Conservation (phyloP, 2,329 filamentous ascomycete genomes). For the Pseudogymnoascus sp. region DNA sequence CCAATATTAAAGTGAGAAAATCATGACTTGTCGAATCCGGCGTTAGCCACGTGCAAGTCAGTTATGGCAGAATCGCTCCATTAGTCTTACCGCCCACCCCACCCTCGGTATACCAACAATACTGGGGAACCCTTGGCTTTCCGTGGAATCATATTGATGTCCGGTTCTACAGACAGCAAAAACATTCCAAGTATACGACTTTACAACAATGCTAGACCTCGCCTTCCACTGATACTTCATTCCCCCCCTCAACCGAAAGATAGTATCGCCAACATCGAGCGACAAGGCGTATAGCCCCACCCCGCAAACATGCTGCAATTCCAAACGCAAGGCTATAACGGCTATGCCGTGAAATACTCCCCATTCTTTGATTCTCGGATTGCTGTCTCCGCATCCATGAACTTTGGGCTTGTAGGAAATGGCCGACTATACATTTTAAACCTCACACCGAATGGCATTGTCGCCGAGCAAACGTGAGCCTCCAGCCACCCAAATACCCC, state of each 20-base stretch:
- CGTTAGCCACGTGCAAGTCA: background rate
- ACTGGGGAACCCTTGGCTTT: background rate
- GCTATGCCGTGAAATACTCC: slow-evolving; percentile 95
- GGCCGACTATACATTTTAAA: slow-evolving; percentile 79
- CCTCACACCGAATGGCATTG: slow-evolving; percentile 74
- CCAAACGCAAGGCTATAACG: slow-evolving; percentile 87
- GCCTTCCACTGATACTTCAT: background rate
- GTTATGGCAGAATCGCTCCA: background rate
- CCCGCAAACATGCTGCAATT: slow-evolving; percentile 70
- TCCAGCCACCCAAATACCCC: background rate
- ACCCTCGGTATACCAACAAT: slow-evolving; percentile 2
- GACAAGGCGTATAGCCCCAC: background rate
- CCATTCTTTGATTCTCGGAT: slow-evolving; percentile 95
- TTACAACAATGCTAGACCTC: slow-evolving; percentile 3
- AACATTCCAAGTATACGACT: background rate
- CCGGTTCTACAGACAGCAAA: background rate
- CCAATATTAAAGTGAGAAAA: background rate
- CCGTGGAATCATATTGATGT: slow-evolving; percentile 5
- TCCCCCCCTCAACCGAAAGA: background rate
- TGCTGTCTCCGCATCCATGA: slow-evolving; percentile 81
- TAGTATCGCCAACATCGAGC: background rate
- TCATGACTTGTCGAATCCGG: background rate
- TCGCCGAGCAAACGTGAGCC: slow-evolving; percentile 69
- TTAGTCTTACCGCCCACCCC: slow-evolving; percentile 1
- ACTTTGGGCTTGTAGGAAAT: slow-evolving; percentile 96